Evolutionary conservation across 2,329 filamentous ascomycete genomes (phyloP).

Genomic region (Xylariales sp.): DNA sequence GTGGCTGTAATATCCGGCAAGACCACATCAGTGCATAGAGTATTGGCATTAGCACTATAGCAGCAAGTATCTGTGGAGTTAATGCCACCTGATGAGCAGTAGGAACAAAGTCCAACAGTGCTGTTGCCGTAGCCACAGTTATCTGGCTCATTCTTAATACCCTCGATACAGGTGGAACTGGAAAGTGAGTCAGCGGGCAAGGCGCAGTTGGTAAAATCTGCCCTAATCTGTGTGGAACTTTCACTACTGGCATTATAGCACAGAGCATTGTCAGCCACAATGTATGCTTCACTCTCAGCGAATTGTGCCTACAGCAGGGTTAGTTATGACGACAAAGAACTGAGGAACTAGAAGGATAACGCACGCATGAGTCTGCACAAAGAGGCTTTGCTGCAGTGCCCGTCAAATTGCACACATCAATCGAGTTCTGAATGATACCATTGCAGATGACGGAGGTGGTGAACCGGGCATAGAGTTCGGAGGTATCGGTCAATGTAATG

Average conservation of each 20-base stretch:
- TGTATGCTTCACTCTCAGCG: slow-evolving; percentile 82
- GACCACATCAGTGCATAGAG: slow-evolving; percentile 68
- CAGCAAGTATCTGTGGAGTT: slow-evolving; percentile 97
- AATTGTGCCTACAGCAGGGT: slow-evolving; percentile 59
- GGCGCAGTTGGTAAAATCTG: slow-evolving; percentile 88
- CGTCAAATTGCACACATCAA: slow-evolving; percentile 62
- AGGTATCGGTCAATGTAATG: slow-evolving; percentile 73
- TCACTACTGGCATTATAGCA: slow-evolving; percentile 64
- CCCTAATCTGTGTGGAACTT: slow-evolving; percentile 73
- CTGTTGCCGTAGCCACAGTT: slow-evolving; percentile 82
- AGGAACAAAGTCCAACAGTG: slow-evolving; percentile 75
- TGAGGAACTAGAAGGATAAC: slow-evolving; percentile 28
- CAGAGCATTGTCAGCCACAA: slow-evolving; percentile 68
- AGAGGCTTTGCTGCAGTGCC: slow-evolving; percentile 65
- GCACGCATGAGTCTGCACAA: slow-evolving; percentile 84
- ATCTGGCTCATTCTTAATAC: slow-evolving; percentile 71
- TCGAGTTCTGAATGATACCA: slow-evolving; percentile 87
- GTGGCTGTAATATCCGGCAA: slow-evolving; percentile 72
- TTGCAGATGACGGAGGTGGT: slow-evolving; percentile 92
- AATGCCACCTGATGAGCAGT: slow-evolving; percentile 75
- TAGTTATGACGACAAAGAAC: not conserved
- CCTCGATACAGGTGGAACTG: slow-evolving; percentile 67
- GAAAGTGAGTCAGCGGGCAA: slow-evolving; percentile 77
- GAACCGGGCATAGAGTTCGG: slow-evolving; percentile 85
- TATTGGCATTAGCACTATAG: slow-evolving; percentile 71